Base-by-base conservation (phyloP, 805 yeast genomes). In the Ogataea kodamae region DNA sequence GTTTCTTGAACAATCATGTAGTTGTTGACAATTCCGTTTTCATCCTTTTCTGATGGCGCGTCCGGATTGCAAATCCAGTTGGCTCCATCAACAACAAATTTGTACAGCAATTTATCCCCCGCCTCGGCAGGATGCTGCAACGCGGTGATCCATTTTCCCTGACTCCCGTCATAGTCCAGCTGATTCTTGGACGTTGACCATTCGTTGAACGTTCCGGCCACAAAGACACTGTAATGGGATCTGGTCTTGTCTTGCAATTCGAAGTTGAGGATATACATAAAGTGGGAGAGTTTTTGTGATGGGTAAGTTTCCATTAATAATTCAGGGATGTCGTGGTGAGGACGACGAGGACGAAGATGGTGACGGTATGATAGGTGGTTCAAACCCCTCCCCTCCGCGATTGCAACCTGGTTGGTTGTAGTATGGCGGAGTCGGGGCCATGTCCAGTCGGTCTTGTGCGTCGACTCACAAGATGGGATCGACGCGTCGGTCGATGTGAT, bases 11-110 rank as follows among this genome's bases (percentile, higher is more conserved):
- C 35, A 4, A 37, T 39, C 10, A 46, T 12, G 9, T 34, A 26
- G 39, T 58, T 58, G 30, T 59, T 59, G 17, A 43, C 43, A 20
- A 46, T 54, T 0, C 61, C 61, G 6, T 35, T 27, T 3, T 13
- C 45, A 33, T 57, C 61, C 1, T 28, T 27, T 32, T 54, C 61
- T 5, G 33, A 26, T 1, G 50, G 48, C 22, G 42, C 34, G 7
- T 30, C 11, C 5, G 22, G 24, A 35, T 55, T 50, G 36, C 53
- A 51, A 9, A 55, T 33, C 64, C 64, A 59, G 9, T 42, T 37
- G 3, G 30, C 19, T 2, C 43, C 52, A 33, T 55, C 45, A 12
- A 49, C 42, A 5, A 59, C 55, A 32, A 52, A 59, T 29, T 59
- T 59, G 40, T 54, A 59, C 12, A 37, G 26, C 22, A 52, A 29